Evolutionary conservation across 1,139 yeast species (phyloP).

Genomic region (Magnusiomyces fungicola): DNA sequence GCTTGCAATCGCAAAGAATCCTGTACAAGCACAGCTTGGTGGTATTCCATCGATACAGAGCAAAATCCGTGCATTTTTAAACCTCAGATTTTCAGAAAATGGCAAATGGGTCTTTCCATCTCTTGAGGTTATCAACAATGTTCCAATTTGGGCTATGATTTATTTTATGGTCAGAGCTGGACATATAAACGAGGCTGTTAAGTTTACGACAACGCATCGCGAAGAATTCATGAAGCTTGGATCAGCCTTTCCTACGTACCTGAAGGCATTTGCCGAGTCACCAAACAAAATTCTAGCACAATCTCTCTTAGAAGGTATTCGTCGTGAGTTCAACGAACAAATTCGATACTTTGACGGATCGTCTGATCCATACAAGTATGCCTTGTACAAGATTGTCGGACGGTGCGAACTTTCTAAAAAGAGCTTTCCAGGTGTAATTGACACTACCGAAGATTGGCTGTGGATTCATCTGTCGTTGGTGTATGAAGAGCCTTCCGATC

Average conservation of each 20-base stretch:
- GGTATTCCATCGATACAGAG: conserved; percentile 66
- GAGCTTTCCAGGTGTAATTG: conserved; percentile 61
- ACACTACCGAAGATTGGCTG: conserved; percentile 92
- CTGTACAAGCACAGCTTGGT: conserved; percentile 46
- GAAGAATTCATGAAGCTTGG: conserved; percentile 72
- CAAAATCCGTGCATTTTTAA: conserved; percentile 63
- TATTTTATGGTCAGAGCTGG: conserved; percentile 85
- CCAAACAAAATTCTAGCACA: conserved; percentile 50
- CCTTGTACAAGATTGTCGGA: conserved; percentile 85
- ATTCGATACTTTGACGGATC: conserved; percentile 53
- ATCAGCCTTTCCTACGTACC: conserved; percentile 71
- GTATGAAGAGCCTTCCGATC: conserved; percentile 43
- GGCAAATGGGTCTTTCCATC: conserved; percentile 46
- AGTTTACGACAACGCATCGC: conserved; percentile 46
- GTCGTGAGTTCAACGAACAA: conserved; percentile 77
- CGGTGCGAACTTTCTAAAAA: conserved; percentile 78
- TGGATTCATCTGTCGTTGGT: conserved; percentile 85
- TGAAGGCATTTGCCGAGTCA: conserved; percentile 65
- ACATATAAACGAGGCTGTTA: conserved; percentile 66
- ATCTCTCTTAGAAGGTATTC: conserved; percentile 63
- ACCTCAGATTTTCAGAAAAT: conserved; percentile 33
- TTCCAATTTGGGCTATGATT: conserved; percentile 87
- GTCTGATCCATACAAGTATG: conserved; percentile 83
- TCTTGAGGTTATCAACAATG: conserved; percentile 62
- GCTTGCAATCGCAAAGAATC: conserved; percentile 56